A percentile compares a stretch with the other conserved stretches of the same genome.
Conservation (phyloP, 2,329 filamentous ascomycete species). For the Rutstroemia sydowiana region DNA sequence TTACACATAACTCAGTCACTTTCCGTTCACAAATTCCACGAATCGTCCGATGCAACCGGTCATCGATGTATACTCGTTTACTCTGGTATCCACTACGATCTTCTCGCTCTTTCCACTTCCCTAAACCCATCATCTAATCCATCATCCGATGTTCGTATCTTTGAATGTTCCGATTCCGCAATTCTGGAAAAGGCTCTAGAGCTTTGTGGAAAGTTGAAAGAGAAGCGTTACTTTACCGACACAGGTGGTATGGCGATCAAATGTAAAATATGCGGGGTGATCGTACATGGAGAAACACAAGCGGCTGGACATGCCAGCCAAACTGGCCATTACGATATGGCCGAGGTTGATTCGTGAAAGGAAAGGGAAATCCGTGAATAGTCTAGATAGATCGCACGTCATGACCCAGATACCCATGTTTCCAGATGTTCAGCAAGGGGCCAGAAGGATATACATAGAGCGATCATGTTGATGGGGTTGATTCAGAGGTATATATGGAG, state of each 20-base stretch:
- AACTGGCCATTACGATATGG: conserved; percentile 54
- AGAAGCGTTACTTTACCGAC: conserved; percentile 81
- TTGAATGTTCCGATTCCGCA: conserved; percentile 49
- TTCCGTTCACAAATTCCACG: conserved; percentile 68
- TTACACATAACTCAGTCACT: conserved; percentile 37
- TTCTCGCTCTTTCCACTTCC: conserved; percentile 65
- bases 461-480: no score
- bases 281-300: conserved; percentile 58
- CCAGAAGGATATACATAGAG: no score
- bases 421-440: no score
- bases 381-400: no score
- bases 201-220: conserved; percentile 58
- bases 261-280: conserved; percentile 67
- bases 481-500: no score
- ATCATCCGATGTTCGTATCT: conserved; percentile 64
- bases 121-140: conserved; percentile 54
- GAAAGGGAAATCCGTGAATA: no score
- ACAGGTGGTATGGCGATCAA: conserved; percentile 71
- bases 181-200: conserved; percentile 62
- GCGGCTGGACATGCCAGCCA: conserved; percentile 54
- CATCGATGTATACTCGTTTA: conserved; percentile 75
- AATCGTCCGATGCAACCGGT: conserved; percentile 36
- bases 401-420: no score
- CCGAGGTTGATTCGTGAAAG: conserved; percentile 42
- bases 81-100: conserved; percentile 90